Evolutionary conservation across 768 basidiomycete species (phyloP).

Genomic region (Pulveroboletus sp.): DNA sequence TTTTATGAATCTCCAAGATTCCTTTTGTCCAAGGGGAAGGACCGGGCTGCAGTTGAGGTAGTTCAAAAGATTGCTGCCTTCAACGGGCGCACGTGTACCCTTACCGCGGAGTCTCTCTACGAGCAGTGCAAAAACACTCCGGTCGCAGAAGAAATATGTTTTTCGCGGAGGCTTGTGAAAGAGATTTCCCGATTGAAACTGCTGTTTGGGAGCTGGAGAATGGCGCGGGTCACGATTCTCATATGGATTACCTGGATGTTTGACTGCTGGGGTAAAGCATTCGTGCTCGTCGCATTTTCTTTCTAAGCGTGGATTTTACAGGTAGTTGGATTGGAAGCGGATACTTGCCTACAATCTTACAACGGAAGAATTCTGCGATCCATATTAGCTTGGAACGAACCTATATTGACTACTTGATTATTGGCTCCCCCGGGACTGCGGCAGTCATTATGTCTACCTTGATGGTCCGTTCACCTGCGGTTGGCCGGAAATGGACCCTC

Average conservation of each 20-base stretch:
- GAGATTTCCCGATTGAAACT: slow-evolving; percentile 11
- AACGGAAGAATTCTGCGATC: slow-evolving; percentile 12
- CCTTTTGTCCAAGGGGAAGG: slow-evolving; percentile 14
- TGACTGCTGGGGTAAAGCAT: slow-evolving; percentile 7
- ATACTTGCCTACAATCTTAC: slow-evolving; percentile 10
- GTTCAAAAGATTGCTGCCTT: slow-evolving; percentile 14
- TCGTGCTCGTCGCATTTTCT: neutral
- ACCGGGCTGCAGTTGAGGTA: slow-evolving; percentile 12
- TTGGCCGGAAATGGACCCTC: slow-evolving; percentile 18
- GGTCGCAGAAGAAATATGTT: neutral
- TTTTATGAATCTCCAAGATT: slow-evolving; percentile 16
- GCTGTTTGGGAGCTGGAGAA: slow-evolving; percentile 14
- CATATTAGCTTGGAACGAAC: slow-evolving; percentile 4
- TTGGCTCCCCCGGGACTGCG: slow-evolving; percentile 5
- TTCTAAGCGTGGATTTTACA: neutral
- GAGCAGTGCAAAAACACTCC: slow-evolving; percentile 2
- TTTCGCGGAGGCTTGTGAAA: neutral
- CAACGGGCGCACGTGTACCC: slow-evolving; percentile 6
- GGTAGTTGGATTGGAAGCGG: neutral
- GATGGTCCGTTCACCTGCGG: slow-evolving; percentile 11
- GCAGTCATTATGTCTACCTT: slow-evolving; percentile 4
- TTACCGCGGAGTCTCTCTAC: slow-evolving; percentile 14
- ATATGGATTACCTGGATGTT: slow-evolving; percentile 18
- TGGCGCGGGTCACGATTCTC: slow-evolving; percentile 6
- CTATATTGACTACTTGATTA: slow-evolving; percentile 11